A percentile compares a stretch with the other conserved stretches of the same genome.
phyloP scores from a whole-genome alignment of 352 stramenopile genomes.

The Globisporangium takayamanum region DNA sequence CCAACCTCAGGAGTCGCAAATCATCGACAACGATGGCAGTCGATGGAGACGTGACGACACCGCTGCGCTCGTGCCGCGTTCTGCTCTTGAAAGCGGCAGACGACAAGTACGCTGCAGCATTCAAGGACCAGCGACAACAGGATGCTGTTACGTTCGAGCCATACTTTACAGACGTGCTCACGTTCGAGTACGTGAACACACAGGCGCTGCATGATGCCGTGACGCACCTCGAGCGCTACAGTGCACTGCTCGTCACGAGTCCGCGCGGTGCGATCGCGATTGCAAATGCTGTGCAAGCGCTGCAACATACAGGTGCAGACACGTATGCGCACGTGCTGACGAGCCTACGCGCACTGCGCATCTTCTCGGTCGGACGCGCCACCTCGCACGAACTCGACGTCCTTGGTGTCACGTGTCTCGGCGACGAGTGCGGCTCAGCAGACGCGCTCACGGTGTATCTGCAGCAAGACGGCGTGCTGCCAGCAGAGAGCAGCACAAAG shows the following conservation, averaged over 20 bases:
- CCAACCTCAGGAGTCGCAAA: too few species aligned
- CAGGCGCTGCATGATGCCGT: constrained; percentile 30
- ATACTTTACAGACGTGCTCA: constrained; percentile 61
- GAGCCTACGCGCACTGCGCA: constrained; percentile 21
- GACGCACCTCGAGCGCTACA: constrained; percentile 40
- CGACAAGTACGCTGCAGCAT: constrained; percentile 42
- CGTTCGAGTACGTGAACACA: constrained; percentile 60
- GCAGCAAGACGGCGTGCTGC: constrained; percentile 29
- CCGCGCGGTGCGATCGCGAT: constrained; percentile 61
- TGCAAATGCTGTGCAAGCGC: constrained; percentile 19
- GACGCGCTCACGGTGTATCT: constrained; percentile 48
- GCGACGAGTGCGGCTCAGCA: constrained; percentile 65
- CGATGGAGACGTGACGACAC: too few species aligned
- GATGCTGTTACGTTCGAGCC: constrained; percentile 7
- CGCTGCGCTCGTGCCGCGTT: constrained; percentile 11
- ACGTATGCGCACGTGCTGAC: constrained; percentile 14
- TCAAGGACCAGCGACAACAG: constrained; percentile 8
- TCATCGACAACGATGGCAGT: too few species aligned
- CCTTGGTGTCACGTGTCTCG: constrained; percentile 45
- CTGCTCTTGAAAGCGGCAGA: constrained; percentile 68
- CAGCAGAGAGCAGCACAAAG: constrained; percentile 27
- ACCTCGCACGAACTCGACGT: constrained; percentile 55
- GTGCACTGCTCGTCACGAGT: constrained; percentile 67
- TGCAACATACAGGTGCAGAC: constrained; percentile 9
- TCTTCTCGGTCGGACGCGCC: constrained; percentile 64